A percentile compares a stretch with the other conserved stretches of the same genome.
Evolutionary conservation across 2,329 filamentous ascomycete genomes (phyloP).

Genomic region (Clarireedia monteithiana): DNA sequence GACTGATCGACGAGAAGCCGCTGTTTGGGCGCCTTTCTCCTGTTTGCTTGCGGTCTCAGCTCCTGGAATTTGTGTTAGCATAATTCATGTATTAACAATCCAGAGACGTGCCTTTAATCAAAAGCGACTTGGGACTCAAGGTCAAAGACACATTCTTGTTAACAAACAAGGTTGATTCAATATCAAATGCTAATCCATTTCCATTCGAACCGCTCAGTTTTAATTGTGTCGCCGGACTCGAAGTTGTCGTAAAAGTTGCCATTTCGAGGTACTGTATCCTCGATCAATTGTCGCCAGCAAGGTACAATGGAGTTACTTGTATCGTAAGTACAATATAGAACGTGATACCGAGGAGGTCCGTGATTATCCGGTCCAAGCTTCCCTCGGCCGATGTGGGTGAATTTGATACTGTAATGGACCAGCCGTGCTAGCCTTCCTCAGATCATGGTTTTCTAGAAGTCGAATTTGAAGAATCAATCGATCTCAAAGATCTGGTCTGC

Average conservation of each 20-base stretch:
- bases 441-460: neutral
- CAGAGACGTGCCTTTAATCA: constrained; percentile 1
- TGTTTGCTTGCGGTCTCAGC: neutral
- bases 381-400: too few species aligned
- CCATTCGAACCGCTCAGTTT: neutral
- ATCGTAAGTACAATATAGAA: neutral
- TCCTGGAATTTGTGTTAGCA: neutral
- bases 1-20: constrained; percentile 5
- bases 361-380: neutral
- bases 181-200: neutral
- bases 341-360: constrained; percentile 3
- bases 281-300: neutral
- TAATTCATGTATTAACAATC: neutral
- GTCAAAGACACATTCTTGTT: constrained; percentile 1
- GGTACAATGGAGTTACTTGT: neutral
- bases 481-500: too few species aligned
- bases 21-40: neutral
- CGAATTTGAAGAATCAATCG: neutral
- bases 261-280: neutral
- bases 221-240: neutral
- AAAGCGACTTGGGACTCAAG: neutral
- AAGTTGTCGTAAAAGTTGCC: neutral
- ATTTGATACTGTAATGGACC: too few species aligned
- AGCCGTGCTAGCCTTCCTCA: neutral
- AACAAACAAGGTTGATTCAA: constrained; percentile 2